A percentile compares a stretch with the other conserved stretches of the same genome.
Conservation (phyloP, 805 yeast genomes). For the Vanderwaltozyma tropicalis region DNA sequence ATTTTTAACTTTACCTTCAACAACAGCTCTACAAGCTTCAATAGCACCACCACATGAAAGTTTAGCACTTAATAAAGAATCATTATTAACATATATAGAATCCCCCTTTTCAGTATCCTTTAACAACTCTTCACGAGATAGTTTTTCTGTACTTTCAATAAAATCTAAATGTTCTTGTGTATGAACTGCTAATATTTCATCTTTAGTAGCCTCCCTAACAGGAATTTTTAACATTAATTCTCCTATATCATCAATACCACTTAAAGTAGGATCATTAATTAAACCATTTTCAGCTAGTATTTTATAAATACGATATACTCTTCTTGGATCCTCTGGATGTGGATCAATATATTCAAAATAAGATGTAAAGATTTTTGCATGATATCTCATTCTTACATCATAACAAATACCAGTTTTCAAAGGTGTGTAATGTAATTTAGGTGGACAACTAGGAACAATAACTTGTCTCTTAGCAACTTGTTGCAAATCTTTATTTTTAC, state of each 20-base stretch:
- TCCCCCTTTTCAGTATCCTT: constrained; percentile 87
- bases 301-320: constrained; percentile 89
- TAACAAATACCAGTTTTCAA: constrained; percentile 89
- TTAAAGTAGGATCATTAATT: constrained; percentile 64
- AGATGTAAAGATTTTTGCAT: constrained; percentile 85
- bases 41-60: constrained; percentile 95
- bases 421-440: constrained; percentile 61
- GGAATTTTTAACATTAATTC: constrained; percentile 83
- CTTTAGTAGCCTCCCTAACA: constrained; percentile 76
- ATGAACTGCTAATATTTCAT: constrained; percentile 82
- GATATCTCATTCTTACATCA: constrained; percentile 96
- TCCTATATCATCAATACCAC: constrained; percentile 65
- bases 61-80: constrained; percentile 76
- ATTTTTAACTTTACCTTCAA: constrained; percentile 85
- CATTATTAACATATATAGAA: constrained; percentile 90
- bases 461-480: neutral
- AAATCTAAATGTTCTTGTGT: constrained; percentile 67
- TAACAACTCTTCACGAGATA: constrained; percentile 67
- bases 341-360: constrained; percentile 94
- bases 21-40: constrained; percentile 91
- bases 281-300: constrained; percentile 90
- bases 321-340: constrained; percentile 97
- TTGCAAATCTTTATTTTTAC: too few species aligned
- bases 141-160: constrained; percentile 61
- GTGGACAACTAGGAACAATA: constrained; percentile 24